A percentile compares a stretch with the other conserved stretches of the same genome.
These are phyloP conservation scores for Teunomyces tritomae DNA, from an alignment of 805 yeast species.

Conservation along the genomic window DNA sequence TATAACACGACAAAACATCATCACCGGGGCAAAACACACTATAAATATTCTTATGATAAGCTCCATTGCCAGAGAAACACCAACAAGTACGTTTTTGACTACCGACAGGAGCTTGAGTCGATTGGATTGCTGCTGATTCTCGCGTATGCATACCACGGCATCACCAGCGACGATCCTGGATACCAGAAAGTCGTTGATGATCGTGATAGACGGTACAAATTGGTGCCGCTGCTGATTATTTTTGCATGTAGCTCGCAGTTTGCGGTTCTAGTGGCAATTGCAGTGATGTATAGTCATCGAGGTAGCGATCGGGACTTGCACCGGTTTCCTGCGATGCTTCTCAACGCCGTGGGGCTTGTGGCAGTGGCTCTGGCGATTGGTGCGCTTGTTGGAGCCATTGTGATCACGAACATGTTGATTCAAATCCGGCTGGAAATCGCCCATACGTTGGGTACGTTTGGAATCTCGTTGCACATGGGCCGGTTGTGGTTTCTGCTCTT, in stretches of 20 bases:
- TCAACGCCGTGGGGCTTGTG: constrained; percentile 36
- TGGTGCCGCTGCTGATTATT: constrained; percentile 27
- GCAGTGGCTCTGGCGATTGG: constrained; percentile 33
- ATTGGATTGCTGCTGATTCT: constrained; percentile 44
- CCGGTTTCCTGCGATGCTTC: constrained; percentile 26
- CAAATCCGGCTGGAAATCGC: constrained; percentile 23
- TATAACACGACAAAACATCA: constrained; percentile 23
- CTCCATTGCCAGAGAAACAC: constrained; percentile 19
- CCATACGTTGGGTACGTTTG: constrained; percentile 42
- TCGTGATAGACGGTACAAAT: constrained; percentile 15
- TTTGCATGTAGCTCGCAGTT: constrained; percentile 28
- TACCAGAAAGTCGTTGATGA: constrained; percentile 10
- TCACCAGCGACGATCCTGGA: constrained; percentile 10
- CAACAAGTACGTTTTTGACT: constrained; percentile 39
- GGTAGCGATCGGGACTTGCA: constrained; percentile 32
- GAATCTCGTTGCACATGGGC: constrained; percentile 45
- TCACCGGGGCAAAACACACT: constrained; percentile 9
- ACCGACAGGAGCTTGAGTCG: constrained; percentile 36
- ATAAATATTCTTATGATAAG: constrained; percentile 14
- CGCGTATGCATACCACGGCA: constrained; percentile 45
- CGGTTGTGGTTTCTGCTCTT: constrained; percentile 37
- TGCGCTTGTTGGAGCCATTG: constrained; percentile 25
- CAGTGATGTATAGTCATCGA: constrained; percentile 37
- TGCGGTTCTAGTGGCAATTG: constrained; percentile 24
- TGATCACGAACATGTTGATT: constrained; percentile 26